phyloP scores from a whole-genome alignment of 2,329 filamentous ascomycete genomes.

The Ilyonectria sp. region DNA sequence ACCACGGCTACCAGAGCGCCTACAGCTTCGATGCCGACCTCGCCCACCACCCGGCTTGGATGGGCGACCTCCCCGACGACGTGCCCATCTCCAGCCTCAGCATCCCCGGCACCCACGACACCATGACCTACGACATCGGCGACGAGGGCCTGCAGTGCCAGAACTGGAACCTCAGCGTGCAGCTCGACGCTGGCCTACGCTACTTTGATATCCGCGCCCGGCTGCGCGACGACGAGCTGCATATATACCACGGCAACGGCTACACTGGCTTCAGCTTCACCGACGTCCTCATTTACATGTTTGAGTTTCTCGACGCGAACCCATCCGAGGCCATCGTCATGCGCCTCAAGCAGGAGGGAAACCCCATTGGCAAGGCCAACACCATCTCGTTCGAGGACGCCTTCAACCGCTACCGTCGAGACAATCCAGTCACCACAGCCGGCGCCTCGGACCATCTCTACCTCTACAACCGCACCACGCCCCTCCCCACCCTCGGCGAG shows the following conservation, averaged over 20 bases:
- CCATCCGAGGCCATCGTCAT: slow-evolving; percentile 64
- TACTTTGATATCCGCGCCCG: slow-evolving; percentile 66
- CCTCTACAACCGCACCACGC: slow-evolving; percentile 48
- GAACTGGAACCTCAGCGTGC: slow-evolving; percentile 60
- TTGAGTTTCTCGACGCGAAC: slow-evolving; percentile 61
- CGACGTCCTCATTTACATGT: slow-evolving; percentile 60
- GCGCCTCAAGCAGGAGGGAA: slow-evolving; percentile 65
- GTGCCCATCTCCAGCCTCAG: slow-evolving; percentile 60
- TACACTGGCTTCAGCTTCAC: slow-evolving; percentile 62
- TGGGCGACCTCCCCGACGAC: slow-evolving; percentile 59
- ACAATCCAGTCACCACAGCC: slow-evolving; percentile 52
- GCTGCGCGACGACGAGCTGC: slow-evolving; percentile 59
- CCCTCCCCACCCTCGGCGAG: slow-evolving; percentile 61
- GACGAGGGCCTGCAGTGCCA: slow-evolving; percentile 61
- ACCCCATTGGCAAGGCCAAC: slow-evolving; percentile 53
- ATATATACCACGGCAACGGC: slow-evolving; percentile 63
- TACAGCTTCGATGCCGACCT: slow-evolving; percentile 61
- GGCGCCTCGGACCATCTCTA: slow-evolving; percentile 57
- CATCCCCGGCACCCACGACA: slow-evolving; percentile 69
- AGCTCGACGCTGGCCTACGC: slow-evolving; percentile 63
- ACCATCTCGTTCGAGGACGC: slow-evolving; percentile 61
- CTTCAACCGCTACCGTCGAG: slow-evolving; percentile 59
- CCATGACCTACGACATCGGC: slow-evolving; percentile 62
- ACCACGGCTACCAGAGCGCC: slow-evolving; percentile 48
- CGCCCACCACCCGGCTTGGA: slow-evolving; percentile 57